Evolutionary conservation across 768 basidiomycete species (phyloP).

Genomic region (Vararia minispora): DNA sequence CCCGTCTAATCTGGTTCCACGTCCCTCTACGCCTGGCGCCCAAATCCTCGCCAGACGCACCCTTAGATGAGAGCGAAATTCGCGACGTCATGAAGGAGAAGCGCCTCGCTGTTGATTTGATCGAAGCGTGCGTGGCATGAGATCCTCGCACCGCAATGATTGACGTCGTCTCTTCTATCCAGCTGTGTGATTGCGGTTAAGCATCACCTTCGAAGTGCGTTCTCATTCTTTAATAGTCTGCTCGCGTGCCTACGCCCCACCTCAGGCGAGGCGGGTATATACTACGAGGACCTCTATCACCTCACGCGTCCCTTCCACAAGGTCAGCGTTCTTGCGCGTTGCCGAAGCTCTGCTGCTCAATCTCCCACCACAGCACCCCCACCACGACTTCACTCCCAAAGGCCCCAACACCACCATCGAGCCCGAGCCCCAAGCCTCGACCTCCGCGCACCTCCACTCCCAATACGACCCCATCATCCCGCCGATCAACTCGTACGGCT

Average conservation of each 20-base stretch:
- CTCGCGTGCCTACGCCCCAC: background rate
- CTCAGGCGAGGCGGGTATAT: constrained; percentile 45
- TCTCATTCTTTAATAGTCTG: background rate
- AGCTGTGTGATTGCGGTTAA: constrained; percentile 49
- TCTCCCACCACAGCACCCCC: constrained; percentile 1
- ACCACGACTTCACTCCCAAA: constrained; percentile 1
- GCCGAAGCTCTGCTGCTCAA: background rate
- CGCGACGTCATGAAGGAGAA: constrained; percentile 51
- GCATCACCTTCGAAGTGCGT: constrained; percentile 46
- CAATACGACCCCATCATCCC: constrained; percentile 27
- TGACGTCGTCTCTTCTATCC: background rate
- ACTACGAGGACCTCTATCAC: constrained; percentile 51
- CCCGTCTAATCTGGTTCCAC: constrained; percentile 52
- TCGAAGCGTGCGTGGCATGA: constrained; percentile 36
- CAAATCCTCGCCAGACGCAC: constrained; percentile 23
- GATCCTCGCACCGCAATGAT: background rate
- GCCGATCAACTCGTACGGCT: constrained; percentile 40
- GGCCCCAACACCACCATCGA: constrained; percentile 1
- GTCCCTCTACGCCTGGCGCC: constrained; percentile 37
- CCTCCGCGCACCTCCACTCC: background rate
- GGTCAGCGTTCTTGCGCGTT: no score
- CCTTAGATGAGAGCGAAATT: constrained; percentile 30
- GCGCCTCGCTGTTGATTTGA: constrained; percentile 42
- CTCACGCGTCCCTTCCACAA: constrained; percentile 46
- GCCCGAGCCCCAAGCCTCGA: background rate